phyloP scores from a whole-genome alignment of 2,329 filamentous ascomycete genomes.

The Fusarium piperis region DNA sequence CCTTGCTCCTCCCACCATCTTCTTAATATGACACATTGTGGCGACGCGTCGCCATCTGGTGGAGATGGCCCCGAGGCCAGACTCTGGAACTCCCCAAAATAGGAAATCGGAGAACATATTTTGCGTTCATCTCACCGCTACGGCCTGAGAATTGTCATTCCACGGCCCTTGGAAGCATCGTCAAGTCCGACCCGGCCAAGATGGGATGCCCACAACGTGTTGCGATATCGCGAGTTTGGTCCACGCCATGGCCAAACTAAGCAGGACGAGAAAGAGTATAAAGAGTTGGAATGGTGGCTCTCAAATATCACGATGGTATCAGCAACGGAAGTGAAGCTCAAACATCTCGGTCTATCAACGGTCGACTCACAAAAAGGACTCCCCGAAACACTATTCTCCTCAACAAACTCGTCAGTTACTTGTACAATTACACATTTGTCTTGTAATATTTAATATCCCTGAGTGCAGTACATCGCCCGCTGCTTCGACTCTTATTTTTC shows the following conservation, averaged over 20 bases:
- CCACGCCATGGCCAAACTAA: neutral
- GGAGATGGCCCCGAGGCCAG: constrained; percentile 7
- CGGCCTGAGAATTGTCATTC: neutral
- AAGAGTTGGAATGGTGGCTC: neutral
- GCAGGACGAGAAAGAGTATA: constrained; percentile 1
- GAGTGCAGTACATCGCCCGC: too few species aligned
- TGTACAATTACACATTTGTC: neutral
- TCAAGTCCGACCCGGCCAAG: neutral
- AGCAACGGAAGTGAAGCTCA: constrained; percentile 15
- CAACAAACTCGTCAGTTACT: neutral
- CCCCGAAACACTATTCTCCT: neutral
- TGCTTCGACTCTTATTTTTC: neutral
- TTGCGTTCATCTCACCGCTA: constrained; percentile 37
- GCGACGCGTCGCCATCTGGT: constrained; percentile 20
- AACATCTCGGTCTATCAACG: constrained; percentile 9
- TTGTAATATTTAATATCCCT: neutral
- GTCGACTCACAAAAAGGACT: neutral
- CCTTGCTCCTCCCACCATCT: constrained; percentile 19
- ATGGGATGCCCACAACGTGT: constrained; percentile 7
- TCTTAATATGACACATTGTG: constrained; percentile 15
- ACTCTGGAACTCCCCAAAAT: constrained; percentile 23
- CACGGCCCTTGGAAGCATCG: neutral
- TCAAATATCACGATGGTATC: neutral
- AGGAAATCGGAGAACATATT: constrained; percentile 38
- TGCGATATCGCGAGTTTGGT: constrained; percentile 16